Conservation (phyloP, 2,329 filamentous ascomycete species). For the Raffaelea albimanens region DNA sequence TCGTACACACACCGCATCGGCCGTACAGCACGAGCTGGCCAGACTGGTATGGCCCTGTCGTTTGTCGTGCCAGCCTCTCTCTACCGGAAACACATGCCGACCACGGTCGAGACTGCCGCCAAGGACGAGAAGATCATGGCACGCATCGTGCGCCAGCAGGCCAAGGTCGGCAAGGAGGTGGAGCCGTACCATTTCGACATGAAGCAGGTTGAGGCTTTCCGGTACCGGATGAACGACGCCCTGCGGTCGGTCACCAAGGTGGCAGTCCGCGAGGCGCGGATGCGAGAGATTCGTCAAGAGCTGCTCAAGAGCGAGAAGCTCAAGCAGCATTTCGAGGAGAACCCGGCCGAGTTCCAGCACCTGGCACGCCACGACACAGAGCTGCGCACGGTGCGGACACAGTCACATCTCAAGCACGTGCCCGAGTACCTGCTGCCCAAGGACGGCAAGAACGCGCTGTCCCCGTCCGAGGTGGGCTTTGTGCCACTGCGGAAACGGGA, state of each 20-base stretch:
- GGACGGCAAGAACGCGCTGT: slow-evolving; percentile 61
- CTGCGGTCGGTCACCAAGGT: slow-evolving; percentile 82
- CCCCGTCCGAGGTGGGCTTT: slow-evolving; percentile 61
- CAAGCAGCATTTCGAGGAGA: slow-evolving; percentile 93
- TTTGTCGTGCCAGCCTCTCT: slow-evolving; percentile 78
- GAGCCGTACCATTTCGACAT: slow-evolving; percentile 93
- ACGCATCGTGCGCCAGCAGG: slow-evolving; percentile 73
- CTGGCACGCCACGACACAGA: slow-evolving; percentile 88
- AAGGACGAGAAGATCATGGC: slow-evolving; percentile 77
- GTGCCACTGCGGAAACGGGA: slow-evolving; percentile 55
- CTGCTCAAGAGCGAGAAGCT: slow-evolving; percentile 90
- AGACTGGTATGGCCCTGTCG: slow-evolving; percentile 89
- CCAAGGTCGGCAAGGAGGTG: slow-evolving; percentile 68
- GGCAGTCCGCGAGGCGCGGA: slow-evolving; percentile 80
- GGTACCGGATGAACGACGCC: slow-evolving; percentile 91
- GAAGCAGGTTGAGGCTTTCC: slow-evolving; percentile 85
- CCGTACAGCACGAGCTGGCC: slow-evolving; percentile 81
- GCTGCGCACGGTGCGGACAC: slow-evolving; percentile 69
- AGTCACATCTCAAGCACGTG: slow-evolving; percentile 86
- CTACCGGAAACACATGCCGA: slow-evolving; percentile 85
- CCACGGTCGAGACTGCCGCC: slow-evolving; percentile 63
- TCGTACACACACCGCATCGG: slow-evolving; percentile 98
- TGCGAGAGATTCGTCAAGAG: slow-evolving; percentile 79
- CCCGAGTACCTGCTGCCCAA: slow-evolving; percentile 84
- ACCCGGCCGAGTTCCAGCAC: slow-evolving; percentile 69